These are phyloP conservation scores for Phytophthora capsici DNA, from an alignment of 352 stramenopile genomes.

Conservation along the genomic window DNA sequence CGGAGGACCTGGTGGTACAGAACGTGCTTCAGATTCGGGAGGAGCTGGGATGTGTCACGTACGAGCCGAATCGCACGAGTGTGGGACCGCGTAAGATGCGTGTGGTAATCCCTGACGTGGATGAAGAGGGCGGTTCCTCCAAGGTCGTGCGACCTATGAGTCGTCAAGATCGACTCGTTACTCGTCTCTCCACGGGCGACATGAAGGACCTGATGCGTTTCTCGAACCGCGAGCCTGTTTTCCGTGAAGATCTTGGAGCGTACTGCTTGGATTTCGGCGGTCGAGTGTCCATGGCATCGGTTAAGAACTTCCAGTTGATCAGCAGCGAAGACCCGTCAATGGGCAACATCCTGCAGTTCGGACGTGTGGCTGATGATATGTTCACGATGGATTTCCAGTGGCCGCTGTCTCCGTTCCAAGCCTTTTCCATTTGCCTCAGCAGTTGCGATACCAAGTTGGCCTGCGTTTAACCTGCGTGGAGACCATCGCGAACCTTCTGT, in stretches of 20 bases:
- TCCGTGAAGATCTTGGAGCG: constrained; percentile 83
- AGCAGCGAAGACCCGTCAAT: constrained; percentile 83
- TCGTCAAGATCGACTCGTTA: constrained; percentile 84
- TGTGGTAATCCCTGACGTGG: constrained; percentile 81
- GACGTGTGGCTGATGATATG: constrained; percentile 89
- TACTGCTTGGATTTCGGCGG: constrained; percentile 91
- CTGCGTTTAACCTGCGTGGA: constrained; percentile 63
- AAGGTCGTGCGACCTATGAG: constrained; percentile 89
- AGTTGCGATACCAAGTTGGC: constrained; percentile 90
- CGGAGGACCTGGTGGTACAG: constrained; percentile 65
- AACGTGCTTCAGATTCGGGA: constrained; percentile 90
- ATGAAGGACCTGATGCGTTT: constrained; percentile 90
- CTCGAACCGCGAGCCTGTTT: constrained; percentile 86
- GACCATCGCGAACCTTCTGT: constrained; percentile 6
- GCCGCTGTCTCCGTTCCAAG: constrained; percentile 88
- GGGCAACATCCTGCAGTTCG: constrained; percentile 90
- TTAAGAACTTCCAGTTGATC: constrained; percentile 92
- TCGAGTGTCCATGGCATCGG: constrained; percentile 81
- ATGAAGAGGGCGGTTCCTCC: constrained; percentile 78
- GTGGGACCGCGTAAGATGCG: constrained; percentile 89
- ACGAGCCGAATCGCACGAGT: constrained; percentile 88
- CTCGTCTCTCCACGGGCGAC: constrained; percentile 67
- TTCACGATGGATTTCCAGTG: constrained; percentile 93
- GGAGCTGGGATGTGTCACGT: constrained; percentile 85
- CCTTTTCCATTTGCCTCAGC: constrained; percentile 90